These are phyloP conservation scores for Nigrospora oryzae DNA, from an alignment of 2,329 filamentous ascomycete genomes.

Conservation along the genomic window DNA sequence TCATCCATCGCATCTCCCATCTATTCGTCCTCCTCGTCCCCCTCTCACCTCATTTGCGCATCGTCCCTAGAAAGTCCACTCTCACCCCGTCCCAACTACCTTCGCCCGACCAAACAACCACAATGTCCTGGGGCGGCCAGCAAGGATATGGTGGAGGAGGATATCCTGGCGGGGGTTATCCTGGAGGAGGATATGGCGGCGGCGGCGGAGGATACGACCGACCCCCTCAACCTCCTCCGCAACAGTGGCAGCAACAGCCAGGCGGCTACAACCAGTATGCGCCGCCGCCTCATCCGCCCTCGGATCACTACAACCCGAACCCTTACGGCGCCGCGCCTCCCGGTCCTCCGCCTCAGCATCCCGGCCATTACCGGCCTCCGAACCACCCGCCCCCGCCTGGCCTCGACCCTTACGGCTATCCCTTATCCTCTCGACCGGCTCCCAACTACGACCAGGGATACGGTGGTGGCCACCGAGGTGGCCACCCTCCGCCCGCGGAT, in stretches of 20 bases:
- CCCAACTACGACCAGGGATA: slow-evolving; percentile 15
- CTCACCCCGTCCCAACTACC: too few relatives aligned
- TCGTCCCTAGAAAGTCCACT: not conserved
- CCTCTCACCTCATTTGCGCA: not conserved
- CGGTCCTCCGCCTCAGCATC: slow-evolving; percentile 7
- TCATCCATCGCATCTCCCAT: too few relatives aligned
- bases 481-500: slow-evolving; percentile 34
- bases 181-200: not conserved
- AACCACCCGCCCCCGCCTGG: slow-evolving; percentile 29
- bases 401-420: slow-evolving; percentile 39
- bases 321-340: not conserved
- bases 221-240: slow-evolving; percentile 2
- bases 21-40: not conserved
- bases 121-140: slow-evolving; percentile 2
- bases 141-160: slow-evolving; percentile 6
- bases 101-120: not conserved
- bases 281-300: slow-evolving; percentile 8
- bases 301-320: slow-evolving; percentile 5
- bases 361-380: slow-evolving; percentile 7
- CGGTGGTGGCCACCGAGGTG: slow-evolving; percentile 19
- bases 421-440: slow-evolving; percentile 13
- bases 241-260: slow-evolving; percentile 9
- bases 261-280: slow-evolving; percentile 16
- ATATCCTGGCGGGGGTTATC: not conserved
- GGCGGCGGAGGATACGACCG: slow-evolving; percentile 4